These are phyloP conservation scores for Calocera cornea DNA, from an alignment of 768 basidiomycete species.

Conservation along the genomic window DNA sequence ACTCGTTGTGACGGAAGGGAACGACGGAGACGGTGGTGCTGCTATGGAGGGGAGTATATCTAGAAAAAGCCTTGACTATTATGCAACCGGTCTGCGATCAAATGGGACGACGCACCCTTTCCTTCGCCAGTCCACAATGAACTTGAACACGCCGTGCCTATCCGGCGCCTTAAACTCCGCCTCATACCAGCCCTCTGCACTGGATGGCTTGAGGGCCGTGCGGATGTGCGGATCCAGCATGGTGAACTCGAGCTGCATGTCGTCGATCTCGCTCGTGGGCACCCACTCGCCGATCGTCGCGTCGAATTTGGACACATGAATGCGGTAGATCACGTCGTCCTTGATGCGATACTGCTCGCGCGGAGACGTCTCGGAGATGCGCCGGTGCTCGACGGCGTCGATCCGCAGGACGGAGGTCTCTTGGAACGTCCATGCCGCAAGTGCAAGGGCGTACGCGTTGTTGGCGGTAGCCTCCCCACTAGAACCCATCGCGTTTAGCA, in stretches of 20 bases:
- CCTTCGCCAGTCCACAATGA: slow-evolving; percentile 80
- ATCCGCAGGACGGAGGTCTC: slow-evolving; percentile 70
- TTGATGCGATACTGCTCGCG: slow-evolving; percentile 71
- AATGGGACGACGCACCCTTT: slow-evolving; percentile 46
- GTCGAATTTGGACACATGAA: slow-evolving; percentile 59
- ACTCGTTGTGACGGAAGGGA: slow-evolving; percentile 87
- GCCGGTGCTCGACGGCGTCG: slow-evolving; percentile 58
- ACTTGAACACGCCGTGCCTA: slow-evolving; percentile 96
- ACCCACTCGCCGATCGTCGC: slow-evolving; percentile 45
- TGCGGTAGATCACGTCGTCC: slow-evolving; percentile 68
- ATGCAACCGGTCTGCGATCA: neutral
- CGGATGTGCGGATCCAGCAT: slow-evolving; percentile 98
- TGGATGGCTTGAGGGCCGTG: slow-evolving; percentile 52
- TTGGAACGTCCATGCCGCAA: slow-evolving; percentile 85
- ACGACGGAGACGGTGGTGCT: slow-evolving; percentile 73
- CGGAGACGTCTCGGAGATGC: slow-evolving; percentile 46
- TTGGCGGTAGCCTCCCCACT: slow-evolving; percentile 63
- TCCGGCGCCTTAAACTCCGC: slow-evolving; percentile 85
- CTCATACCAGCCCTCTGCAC: slow-evolving; percentile 53
- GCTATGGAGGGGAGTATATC: slow-evolving; percentile 61
- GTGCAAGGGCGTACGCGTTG: slow-evolving; percentile 51
- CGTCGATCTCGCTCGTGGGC: slow-evolving; percentile 55
- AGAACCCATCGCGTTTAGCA: neutral
- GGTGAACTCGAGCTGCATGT: slow-evolving; percentile 89
- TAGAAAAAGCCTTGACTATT: slow-evolving; percentile 21